Base-by-base conservation (phyloP, 257 asterid genomes). In the Solanum pennellii region DNA sequence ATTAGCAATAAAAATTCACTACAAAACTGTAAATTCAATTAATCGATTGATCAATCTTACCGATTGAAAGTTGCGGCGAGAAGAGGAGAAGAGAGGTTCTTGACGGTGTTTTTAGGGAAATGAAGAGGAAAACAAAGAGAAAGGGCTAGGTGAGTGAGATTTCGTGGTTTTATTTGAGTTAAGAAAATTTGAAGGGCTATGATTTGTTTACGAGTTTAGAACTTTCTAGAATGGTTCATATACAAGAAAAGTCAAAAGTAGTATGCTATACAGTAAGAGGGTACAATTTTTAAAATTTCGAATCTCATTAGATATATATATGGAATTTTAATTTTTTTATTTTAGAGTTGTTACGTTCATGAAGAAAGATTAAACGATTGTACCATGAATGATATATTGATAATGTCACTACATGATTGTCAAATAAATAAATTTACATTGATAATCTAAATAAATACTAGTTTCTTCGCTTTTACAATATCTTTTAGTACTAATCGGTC, bases 381-480 rank as follows among this genome's bases (percentile, higher is more conserved):
- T 49, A 49, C 16, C 23, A 49, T 49, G 60, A 16, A 52, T 52
- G 16, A 16, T 16, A 6, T 52, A 52, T 6, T 52, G 0, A 52
- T 16, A 52, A 0, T 16, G 10, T 18, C 62, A 56, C 3, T 7
- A 56, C 0, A 56, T 1, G n/a, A 18, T 56, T 56, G 2, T 56
- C 62, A 56, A 52, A 56, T 56, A 56, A 56, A 56, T 56, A 23
- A 0, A 21, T 9, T 1, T 8, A 9, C 29, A 9, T 0, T 60
- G 68, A 20, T 21, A 60, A 23, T 23, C 1, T 9, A 23, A 60
- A 60, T 52, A 3, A 52, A 15, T 23, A 23, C 5, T 66, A 75
- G n/a, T 29, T 47, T 92, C 91, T 86, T 91, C 87, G 86, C 86
- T 84, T 77, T 77, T 90, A 60, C 89, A 37, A 0, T 72, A 87